These are phyloP conservation scores for Dryas integrifolia DNA, from an alignment of 331 rosid genomes.

Conservation along the genomic window DNA sequence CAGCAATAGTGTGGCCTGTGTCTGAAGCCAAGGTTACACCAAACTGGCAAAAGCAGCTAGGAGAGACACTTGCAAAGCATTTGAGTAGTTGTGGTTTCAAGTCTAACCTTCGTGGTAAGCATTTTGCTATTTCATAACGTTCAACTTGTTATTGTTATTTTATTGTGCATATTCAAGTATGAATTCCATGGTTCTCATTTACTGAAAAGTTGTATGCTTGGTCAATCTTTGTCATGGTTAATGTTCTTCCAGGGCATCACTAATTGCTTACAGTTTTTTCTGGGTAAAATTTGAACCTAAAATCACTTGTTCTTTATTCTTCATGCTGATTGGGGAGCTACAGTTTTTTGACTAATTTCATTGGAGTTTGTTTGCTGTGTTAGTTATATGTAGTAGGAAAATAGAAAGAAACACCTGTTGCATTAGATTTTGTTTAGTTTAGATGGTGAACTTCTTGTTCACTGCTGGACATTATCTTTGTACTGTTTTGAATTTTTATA, in stretches of 20 bases:
- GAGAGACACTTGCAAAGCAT: constrained; percentile 84
- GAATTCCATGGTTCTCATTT: not conserved
- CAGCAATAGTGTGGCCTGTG: constrained; percentile 73
- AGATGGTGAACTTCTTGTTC: not conserved
- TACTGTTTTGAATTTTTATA: no score
- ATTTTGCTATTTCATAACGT: constrained; percentile 1
- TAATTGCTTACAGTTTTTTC: not conserved
- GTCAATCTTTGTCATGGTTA: constrained; percentile 1
- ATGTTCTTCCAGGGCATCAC: not conserved
- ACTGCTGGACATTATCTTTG: not conserved
- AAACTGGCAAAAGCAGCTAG: constrained; percentile 59
- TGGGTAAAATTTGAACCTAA: not conserved
- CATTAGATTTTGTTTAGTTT: not conserved
- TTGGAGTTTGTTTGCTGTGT: not conserved
- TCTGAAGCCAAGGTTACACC: constrained; percentile 58
- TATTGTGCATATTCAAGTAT: not conserved
- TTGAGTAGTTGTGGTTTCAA: constrained; percentile 80
- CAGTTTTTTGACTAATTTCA: not conserved
- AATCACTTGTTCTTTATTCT: not conserved
- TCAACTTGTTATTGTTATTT: constrained; percentile 5
- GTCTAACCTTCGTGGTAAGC: constrained; percentile 68
- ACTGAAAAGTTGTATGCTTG: constrained; percentile 7
- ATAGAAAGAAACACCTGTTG: not conserved
- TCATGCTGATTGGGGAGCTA: not conserved
- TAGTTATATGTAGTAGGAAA: not conserved